These are phyloP conservation scores for Termitomyces heimii DNA, from an alignment of 768 basidiomycete genomes.

Conservation along the genomic window DNA sequence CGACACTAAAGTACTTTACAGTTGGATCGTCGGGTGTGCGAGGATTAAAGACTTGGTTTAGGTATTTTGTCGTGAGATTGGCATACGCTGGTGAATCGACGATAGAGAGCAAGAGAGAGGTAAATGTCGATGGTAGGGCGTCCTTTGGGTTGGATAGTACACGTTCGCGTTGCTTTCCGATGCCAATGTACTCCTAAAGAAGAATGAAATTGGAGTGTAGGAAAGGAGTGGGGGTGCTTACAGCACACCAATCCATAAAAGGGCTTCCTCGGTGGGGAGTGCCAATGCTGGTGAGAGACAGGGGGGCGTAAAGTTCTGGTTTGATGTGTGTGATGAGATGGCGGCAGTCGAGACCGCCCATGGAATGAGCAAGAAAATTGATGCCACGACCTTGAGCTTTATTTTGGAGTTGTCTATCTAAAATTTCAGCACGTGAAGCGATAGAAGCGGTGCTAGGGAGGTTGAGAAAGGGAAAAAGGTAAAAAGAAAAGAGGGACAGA, in stretches of 20 bases:
- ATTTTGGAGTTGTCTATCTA: constrained; percentile 66
- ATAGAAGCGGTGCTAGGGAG: constrained; percentile 80
- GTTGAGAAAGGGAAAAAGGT: background rate
- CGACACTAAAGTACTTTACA: constrained; percentile 91
- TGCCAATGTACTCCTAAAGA: constrained; percentile 79
- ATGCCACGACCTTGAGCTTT: constrained; percentile 71
- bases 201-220: background rate
- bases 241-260: constrained; percentile 99
- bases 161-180: constrained; percentile 59
- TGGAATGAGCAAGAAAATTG: constrained; percentile 94
- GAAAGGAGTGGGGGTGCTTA: constrained; percentile 29
- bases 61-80: constrained; percentile 82
- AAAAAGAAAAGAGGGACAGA: constrained; percentile 28
- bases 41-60: constrained; percentile 79
- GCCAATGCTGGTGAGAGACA: constrained; percentile 83
- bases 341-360: constrained; percentile 96
- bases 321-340: constrained; percentile 84
- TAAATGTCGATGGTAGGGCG: constrained; percentile 73
- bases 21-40: constrained; percentile 68
- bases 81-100: constrained; percentile 97
- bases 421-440: constrained; percentile 64
- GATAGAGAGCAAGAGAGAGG: constrained; percentile 78
- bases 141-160: too few relatives aligned
- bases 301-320: constrained; percentile 76
- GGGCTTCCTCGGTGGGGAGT: constrained; percentile 96